A percentile compares a stretch with the other conserved stretches of the same genome.
These are phyloP conservation scores for Sporobolus alterniflorus DNA, from an alignment of 202 grass and related monocot genomes.

Conservation along the genomic window DNA sequence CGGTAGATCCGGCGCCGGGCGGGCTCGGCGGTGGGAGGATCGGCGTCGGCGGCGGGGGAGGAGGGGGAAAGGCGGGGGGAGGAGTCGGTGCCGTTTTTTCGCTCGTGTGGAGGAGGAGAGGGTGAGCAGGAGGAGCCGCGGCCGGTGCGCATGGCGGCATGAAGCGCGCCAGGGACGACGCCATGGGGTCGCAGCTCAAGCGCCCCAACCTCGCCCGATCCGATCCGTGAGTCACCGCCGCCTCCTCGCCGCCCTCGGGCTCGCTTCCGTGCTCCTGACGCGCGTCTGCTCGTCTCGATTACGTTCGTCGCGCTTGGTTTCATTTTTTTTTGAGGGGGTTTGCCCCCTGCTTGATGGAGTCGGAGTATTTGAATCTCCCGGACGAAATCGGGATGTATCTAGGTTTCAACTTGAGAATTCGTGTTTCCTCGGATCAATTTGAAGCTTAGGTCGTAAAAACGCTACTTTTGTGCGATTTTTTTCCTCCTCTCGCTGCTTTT, in stretches of 20 bases:
- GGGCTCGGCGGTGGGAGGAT: slow-evolving; percentile 9
- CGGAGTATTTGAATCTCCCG: background rate
- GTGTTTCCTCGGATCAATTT: slow-evolving; percentile 15
- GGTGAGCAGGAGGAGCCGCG: background rate
- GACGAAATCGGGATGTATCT: background rate
- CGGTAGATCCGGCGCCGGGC: slow-evolving; percentile 37
- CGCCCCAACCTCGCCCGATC: slow-evolving; percentile 68
- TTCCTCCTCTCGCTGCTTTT: background rate
- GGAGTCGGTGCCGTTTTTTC: slow-evolving; percentile 1
- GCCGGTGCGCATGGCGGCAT: slow-evolving; percentile 45
- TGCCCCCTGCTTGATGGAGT: background rate
- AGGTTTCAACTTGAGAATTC: slow-evolving; percentile 5
- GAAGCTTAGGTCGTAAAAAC: background rate
- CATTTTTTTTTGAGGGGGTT: slow-evolving; percentile 9
- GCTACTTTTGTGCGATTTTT: background rate
- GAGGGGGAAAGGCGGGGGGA: background rate
- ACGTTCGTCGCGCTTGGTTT: background rate
- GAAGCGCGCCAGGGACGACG: slow-evolving; percentile 71
- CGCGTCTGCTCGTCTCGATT: background rate
- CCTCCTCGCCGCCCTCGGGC: background rate
- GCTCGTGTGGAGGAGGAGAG: background rate
- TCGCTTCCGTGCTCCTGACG: background rate
- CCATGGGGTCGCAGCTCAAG: slow-evolving; percentile 81
- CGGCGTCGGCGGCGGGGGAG: slow-evolving; percentile 9
- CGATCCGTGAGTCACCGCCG: slow-evolving; percentile 86